Conservation (phyloP, 345 rosid genomes). For the Alliaria petiolata region DNA sequence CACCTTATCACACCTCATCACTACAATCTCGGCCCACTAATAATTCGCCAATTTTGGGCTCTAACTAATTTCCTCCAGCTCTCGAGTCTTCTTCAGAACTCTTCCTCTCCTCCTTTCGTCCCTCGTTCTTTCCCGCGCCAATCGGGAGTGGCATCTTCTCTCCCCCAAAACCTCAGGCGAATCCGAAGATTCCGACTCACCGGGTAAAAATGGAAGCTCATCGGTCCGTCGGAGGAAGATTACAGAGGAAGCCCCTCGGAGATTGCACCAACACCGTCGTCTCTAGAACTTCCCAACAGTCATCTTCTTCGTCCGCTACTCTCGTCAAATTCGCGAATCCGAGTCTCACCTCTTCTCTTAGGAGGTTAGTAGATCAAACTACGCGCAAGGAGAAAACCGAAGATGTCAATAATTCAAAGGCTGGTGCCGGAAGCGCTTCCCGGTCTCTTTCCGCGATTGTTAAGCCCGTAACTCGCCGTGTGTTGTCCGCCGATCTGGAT, state of each 20-base stretch:
- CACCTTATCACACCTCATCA: no score
- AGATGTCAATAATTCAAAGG: background rate
- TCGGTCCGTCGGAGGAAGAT: background rate
- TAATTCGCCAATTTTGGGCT: background rate
- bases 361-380: constrained; percentile 30
- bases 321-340: constrained; percentile 31
- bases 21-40: constrained; percentile 11
- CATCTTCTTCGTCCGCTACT: constrained; percentile 20
- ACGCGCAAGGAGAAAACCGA: constrained; percentile 10
- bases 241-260: constrained; percentile 27
- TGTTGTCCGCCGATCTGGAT: constrained; percentile 19
- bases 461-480: constrained; percentile 11
- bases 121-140: constrained; percentile 30
- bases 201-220: constrained; percentile 14
- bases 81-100: constrained; percentile 7
- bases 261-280: constrained; percentile 36
- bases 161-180: background rate
- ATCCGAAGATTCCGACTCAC: background rate
- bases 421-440: background rate
- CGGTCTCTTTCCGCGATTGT: background rate
- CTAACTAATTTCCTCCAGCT: background rate
- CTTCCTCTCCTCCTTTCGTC: background rate
- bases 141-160: background rate
- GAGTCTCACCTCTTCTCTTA: constrained; percentile 28
- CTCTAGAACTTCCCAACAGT: constrained; percentile 15